Conservation (phyloP, 2,329 filamentous ascomycete species). For the Hypoxylon rubiginosum region DNA sequence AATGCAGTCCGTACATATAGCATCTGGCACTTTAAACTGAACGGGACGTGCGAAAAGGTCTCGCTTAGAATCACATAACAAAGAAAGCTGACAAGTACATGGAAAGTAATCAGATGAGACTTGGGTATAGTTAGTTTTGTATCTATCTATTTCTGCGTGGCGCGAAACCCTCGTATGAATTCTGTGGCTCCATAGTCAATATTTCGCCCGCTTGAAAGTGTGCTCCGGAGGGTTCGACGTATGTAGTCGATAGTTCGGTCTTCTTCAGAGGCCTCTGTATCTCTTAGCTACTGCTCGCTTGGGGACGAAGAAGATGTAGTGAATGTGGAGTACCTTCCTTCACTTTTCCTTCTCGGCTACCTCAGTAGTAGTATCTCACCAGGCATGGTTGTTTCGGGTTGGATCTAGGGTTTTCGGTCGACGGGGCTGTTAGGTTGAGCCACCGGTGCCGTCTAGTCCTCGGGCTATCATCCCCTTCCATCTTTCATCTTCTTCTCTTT, state of each 20-base stretch:
- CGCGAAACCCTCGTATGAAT: background rate
- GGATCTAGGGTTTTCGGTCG: background rate
- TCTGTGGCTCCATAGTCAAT: background rate
- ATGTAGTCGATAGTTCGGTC: background rate
- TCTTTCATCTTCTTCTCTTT: background rate
- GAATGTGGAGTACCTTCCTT: slow-evolving; percentile 6
- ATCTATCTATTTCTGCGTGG: slow-evolving; percentile 6
- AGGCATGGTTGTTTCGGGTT: background rate
- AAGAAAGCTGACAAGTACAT: background rate
- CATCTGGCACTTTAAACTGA: too few species aligned
- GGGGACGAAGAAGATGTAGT: background rate
- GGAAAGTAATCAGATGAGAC: background rate
- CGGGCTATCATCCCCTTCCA: background rate
- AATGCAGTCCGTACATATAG: too few species aligned
- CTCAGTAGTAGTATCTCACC: background rate
- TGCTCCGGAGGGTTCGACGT: background rate
- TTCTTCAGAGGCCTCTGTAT: background rate
- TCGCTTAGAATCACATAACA: background rate
- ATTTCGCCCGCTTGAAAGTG: background rate
- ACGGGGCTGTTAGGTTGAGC: background rate
- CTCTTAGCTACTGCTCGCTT: background rate
- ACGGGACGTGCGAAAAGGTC: too few species aligned
- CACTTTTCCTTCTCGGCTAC: background rate
- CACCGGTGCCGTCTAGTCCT: background rate
- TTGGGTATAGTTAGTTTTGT: background rate